Evolutionary conservation across 768 basidiomycete genomes (phyloP), one percentile per base, ranked within the genome.

Genomic region (Tulasnella sp.): DNA sequence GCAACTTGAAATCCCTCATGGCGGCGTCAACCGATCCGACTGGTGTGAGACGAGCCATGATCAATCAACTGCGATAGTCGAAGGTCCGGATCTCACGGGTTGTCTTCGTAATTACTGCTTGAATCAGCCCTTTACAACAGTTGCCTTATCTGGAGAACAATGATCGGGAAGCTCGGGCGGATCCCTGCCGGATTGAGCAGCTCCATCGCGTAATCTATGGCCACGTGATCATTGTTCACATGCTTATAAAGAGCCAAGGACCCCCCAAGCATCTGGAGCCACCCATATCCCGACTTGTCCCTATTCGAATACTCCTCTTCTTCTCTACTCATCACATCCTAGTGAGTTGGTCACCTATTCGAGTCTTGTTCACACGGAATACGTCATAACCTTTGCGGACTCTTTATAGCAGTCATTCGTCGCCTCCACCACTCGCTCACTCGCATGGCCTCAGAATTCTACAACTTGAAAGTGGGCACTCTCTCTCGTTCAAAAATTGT

Each of bases 391-490:
- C 16, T n/a, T 52, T 34, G 62, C 21, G 12, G 62, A 0, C 27
- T 27, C 9, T 27, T 34, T 18, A 14, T 18, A 68, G 62, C 16
- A 18, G 36, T 36, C 31, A 27, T 68, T 36, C 62, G 62, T 68
- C 62, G 62, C 19, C 4, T 68, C 62, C 31, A 34, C 62, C 12
- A 10, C 62, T 27, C 27, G 24, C 62, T 68, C 34, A 7, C 31
- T 27, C 10, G 62, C 24, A 82, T 85, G 87, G 80, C 87, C 34
- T 83, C 86, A 40, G 44, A 76, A 18, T 94, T 94, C 85, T 90
- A 94, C 85, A 88, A 88, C 73, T 88, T 94, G 82, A 92, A 92
- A 83, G 90, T 80, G 48, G 27, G 31, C n/a, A 12, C 34, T 31
- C 8, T 5, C 10, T 36, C 36, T 46, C 24, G 16, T 24, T 34